phyloP scores from a whole-genome alignment of 2,329 filamentous ascomycete genomes.

The Zymoseptoria crescenta region DNA sequence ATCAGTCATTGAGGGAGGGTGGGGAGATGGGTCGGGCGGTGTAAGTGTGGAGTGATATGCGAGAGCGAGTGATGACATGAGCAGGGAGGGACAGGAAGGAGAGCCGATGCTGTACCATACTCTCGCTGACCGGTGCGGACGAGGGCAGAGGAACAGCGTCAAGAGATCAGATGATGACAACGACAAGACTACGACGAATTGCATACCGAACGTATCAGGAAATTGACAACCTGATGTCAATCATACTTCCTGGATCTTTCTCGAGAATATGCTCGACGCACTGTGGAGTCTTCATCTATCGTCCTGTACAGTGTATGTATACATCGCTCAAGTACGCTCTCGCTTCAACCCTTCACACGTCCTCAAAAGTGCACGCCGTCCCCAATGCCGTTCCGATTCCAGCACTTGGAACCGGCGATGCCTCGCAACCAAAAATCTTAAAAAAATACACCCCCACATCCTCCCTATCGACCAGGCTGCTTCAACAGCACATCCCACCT shows the following conservation, averaged over 20 bases:
- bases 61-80: background rate
- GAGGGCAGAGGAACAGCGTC: background rate
- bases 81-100: background rate
- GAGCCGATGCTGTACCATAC: background rate
- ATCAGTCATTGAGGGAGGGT: slow-evolving; percentile 64
- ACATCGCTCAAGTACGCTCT: no score
- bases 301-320: no score
- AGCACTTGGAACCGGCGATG: background rate
- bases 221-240: no score
- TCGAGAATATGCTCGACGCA: no score
- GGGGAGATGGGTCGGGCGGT: background rate
- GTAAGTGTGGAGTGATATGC: background rate
- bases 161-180: background rate
- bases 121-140: background rate
- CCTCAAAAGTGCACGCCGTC: no score
- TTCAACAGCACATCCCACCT: background rate
- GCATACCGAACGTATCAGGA: background rate
- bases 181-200: background rate
- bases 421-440: background rate
- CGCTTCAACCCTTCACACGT: no score
- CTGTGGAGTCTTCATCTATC: no score
- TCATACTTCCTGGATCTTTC: no score
- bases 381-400: background rate
- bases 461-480: background rate
- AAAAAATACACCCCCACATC: background rate